Evolutionary conservation across 176 grass and related monocot species (phyloP).

Genomic region (Phoenix roebelenii): DNA sequence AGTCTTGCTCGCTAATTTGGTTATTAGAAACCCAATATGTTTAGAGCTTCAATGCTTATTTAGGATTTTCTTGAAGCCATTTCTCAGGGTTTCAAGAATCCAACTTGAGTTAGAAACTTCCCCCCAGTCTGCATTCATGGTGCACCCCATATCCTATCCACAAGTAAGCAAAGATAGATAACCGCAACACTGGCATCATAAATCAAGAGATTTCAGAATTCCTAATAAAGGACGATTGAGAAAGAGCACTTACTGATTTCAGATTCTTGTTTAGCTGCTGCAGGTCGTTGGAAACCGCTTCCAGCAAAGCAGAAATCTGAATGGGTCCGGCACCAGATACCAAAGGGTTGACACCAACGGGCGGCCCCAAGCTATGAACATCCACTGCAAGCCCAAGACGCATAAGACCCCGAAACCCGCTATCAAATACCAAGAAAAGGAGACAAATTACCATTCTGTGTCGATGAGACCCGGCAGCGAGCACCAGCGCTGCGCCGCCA

Average conservation of each 20-base stretch:
- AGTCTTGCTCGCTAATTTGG: too few species aligned
- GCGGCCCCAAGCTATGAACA: background rate
- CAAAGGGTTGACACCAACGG: constrained; percentile 5
- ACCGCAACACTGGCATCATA: too few species aligned
- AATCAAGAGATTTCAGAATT: background rate
- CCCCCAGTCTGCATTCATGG: too few species aligned
- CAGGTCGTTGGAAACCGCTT: constrained; percentile 67
- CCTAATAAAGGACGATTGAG: too few species aligned
- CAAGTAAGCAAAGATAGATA: too few species aligned
- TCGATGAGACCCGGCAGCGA: constrained; percentile 52
- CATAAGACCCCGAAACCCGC: background rate
- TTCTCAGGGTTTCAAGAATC: too few species aligned
- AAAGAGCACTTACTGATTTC: constrained; percentile 55
- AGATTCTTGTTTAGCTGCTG: constrained; percentile 80
- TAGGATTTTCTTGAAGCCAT: too few species aligned
- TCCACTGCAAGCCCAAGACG: constrained; percentile 30
- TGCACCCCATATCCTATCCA: too few species aligned
- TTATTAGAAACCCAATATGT: too few species aligned
- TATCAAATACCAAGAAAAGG: background rate
- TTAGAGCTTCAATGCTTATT: too few species aligned
- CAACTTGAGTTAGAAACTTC: too few species aligned
- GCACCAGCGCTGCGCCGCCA: constrained; percentile 50
- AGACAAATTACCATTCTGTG: constrained; percentile 37
- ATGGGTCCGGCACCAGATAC: constrained; percentile 19
- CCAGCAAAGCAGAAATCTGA: constrained; percentile 53